Base-by-base conservation (phyloP, 2,329 filamentous ascomycete genomes). In the Periconia sp. region DNA sequence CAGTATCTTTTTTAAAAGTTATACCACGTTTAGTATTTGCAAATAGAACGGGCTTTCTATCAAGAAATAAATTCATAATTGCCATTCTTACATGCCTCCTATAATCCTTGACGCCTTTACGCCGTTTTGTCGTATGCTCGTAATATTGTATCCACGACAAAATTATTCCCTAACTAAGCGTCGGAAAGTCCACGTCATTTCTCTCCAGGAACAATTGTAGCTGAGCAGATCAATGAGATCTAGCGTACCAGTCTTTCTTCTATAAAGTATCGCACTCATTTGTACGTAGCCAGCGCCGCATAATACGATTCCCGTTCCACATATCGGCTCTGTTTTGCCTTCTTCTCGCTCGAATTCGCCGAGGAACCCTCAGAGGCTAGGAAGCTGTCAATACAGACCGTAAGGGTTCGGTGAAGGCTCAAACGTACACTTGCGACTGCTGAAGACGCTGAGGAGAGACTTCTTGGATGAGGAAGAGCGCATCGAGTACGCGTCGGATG, bases 1-100 rank as follows among this genome's bases (percentile, higher is more conserved):
- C 21, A 50, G 46, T 50, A 50, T 43, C 43, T 50, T 9, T 50
- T 50, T 16, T 50, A n/a, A 26, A 35, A 12, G 11, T 1, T 4
- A 36, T 16, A 16, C 2, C 32, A 18, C 9, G 16, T 24, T 22
- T 35, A 5, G 32, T 7, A 8, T 35, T 19, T 12, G 16, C 19
- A 21, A 17, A 22, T 10, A 11, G 10, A 3, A 13, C 18, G 24
- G 29, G 19, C 12, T 12, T 15, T 23, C n/a, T 17, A 15, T n/a
- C 22, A 17, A 19, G 19, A 21, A 35, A 15, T 23, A 22, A 31
- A 35, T 23, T 12, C 11, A 28, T 28, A 5, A 28, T 28, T 11
- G 15, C 5, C 5, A 28, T 28, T 28, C 12, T 28, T 5, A 28
- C 25, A 12, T 6, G 12, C 12, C 12, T 5, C 12, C 12, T 12